Evolutionary conservation across 2,329 filamentous ascomycete species (phyloP).

Genomic region (Fusarium lateritium): DNA sequence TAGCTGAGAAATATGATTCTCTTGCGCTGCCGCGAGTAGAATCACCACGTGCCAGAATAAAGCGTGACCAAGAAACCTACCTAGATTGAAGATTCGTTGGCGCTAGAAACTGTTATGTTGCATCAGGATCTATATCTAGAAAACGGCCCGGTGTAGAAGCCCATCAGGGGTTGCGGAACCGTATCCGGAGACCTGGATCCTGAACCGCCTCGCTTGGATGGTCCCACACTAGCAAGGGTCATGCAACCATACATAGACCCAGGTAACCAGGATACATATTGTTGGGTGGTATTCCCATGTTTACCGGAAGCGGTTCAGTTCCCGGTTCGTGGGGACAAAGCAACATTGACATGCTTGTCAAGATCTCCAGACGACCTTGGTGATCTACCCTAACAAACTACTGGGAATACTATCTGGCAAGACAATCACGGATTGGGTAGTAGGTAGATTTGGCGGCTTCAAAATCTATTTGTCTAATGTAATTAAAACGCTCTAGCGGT

Average conservation of each 20-base stretch:
- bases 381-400: not conserved
- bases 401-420: not conserved
- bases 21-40: no score
- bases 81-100: not conserved
- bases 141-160: not conserved
- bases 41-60: no score
- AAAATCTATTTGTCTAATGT: not conserved
- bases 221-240: not conserved
- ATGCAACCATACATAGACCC: not conserved
- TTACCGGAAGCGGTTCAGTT: not conserved
- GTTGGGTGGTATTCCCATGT: not conserved
- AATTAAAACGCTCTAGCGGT: constrained; percentile 13
- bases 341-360: not conserved
- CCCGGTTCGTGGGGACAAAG: not conserved
- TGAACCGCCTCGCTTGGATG: not conserved
- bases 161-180: not conserved
- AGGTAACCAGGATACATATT: no score
- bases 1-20: no score
- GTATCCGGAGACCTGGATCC: not conserved
- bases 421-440: not conserved
- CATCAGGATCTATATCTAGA: not conserved
- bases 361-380: not conserved
- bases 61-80: not conserved
- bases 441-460: not conserved
- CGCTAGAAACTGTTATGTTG: not conserved